Conservation (phyloP, 192 early-diverging fungal genomes). For the Coemansia furcata region DNA sequence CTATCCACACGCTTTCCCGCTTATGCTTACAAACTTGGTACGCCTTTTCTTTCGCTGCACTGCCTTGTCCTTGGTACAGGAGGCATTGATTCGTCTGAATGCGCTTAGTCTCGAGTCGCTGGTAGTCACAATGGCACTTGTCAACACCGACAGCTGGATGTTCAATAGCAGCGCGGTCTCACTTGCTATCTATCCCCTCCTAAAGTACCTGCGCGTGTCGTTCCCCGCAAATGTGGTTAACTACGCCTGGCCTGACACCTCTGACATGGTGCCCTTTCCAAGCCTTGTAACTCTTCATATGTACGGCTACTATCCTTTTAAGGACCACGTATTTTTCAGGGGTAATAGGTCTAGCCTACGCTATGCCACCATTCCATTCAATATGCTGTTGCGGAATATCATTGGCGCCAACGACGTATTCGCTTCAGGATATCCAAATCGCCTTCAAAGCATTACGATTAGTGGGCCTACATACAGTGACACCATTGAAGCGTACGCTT, state of each 20-base stretch:
- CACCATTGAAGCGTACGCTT: not conserved
- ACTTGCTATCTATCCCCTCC: not conserved
- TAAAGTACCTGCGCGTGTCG: not conserved
- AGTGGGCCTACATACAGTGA: not conserved
- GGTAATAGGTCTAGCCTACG: not conserved
- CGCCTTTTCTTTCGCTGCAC: not conserved
- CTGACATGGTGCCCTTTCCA: not conserved
- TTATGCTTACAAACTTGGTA: not conserved
- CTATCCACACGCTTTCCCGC: not conserved
- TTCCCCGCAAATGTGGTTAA: not conserved
- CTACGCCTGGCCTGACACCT: not conserved
- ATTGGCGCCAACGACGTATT: not conserved
- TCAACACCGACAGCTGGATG: not conserved
- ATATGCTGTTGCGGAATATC: not conserved
- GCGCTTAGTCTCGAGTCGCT: not conserved
- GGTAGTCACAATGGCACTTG: not conserved
- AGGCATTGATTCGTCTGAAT: not conserved
- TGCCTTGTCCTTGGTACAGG: not conserved
- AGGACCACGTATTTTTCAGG: not conserved
- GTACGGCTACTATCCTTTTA: not conserved
- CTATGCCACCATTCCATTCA: not conserved
- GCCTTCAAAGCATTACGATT: not conserved
- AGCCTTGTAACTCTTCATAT: not conserved
- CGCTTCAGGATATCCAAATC: not conserved
- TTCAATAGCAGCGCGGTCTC: not conserved